Base-by-base conservation (phyloP, 1,284 basidiomycete species). In the Clitocybe nebularis region DNA sequence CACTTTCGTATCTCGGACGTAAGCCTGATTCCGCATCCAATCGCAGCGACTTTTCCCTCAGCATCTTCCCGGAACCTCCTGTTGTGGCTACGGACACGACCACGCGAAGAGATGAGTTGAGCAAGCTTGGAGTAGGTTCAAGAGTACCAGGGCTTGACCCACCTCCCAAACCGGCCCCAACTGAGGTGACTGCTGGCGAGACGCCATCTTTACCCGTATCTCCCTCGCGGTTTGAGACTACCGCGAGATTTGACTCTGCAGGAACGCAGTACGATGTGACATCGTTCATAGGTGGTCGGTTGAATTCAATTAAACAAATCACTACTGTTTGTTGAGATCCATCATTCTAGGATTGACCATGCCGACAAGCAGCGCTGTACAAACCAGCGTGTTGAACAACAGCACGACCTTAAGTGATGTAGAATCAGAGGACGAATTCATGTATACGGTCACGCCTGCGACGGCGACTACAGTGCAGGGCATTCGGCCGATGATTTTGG, bases 241-340 rank as follows among this genome's bases (percentile, higher is more conserved):
- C 24, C 50, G 53, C 53, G 9, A 56, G 57, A 39, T 55, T 63
- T 35, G 65, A 69, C 40, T 78, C 77, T n/a, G 63, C 58, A 14
- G 77, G 68, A 10, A 81, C 74, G 0, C 77, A 75, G 48, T 84
- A 80, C 50, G 83, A 86, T 49, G 80, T 86, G 16, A 87, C 84
- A 16, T 86, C 84, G 2, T 87, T 87, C 56, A 84, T 87, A 50
- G 79, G 74, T 47, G 71, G 83, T 85, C 49, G 59, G 76, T 53
- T 33, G 34, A 43, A 30, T 16, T 46, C 26, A 22, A 19, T 13
- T 34, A 22, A 9, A 28, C n/a, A 25, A 26, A 36, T 24, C 4
- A 5, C 17, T 16, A 34, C 8, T 33, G 17, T 14, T 35, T n/a
- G n/a, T 29, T 28, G 44, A 42, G 13, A 3, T 40, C 29, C 17